Evolutionary conservation across 192 early-diverging fungal genomes (phyloP), one percentile per base, ranked within the genome.

Genomic region (Coemansia sp.): DNA sequence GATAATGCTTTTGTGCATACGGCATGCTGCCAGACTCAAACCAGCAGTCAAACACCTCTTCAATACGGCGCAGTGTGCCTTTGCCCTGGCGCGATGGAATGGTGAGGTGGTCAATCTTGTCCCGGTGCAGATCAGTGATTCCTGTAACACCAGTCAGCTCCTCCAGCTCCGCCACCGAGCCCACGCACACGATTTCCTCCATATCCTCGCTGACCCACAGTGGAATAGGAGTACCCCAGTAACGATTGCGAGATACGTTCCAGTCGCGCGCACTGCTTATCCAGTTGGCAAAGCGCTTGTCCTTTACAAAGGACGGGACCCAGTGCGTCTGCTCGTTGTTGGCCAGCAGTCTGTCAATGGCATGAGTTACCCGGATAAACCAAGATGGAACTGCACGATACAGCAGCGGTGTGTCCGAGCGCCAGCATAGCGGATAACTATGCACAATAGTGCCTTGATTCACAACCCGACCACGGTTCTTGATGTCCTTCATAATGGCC

Each of bases 201-300:
- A 84, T 86, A 69, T 99, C 97, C 8, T 94, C 95, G 68, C 87
- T 93, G 59, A 85, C 88, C 97, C 97, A 99, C 41, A 99, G 74
- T 23, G 97, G 97, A 49, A 99, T 95, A 45, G 97, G 97, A n/a
- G 97, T 99, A 61, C 97, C 97, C 97, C 97, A 99, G 84, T 91
- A 99, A 55, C 97, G 88, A 72, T 89, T 93, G 61, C 97, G 91
- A 28, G 95, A 98, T 51, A 99, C 83, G 61, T 93, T 93, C 97
- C 97, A 99, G 80, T 99, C 97, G 46, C 94, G 89, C 11, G 93
- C 92, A 50, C 88, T 88, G 39, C 81, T 89, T 61, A 98, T 85
- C 97, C 97, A 99, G 84, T 97, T 96, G 51, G 84, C 88, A 70
- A 99, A 99, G 30, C 95, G 86, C 83, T 94, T 94, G 61, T 99